Evolutionary conservation across 2,329 filamentous ascomycete species (phyloP).

Genomic region (Claviceps fusiformis): DNA sequence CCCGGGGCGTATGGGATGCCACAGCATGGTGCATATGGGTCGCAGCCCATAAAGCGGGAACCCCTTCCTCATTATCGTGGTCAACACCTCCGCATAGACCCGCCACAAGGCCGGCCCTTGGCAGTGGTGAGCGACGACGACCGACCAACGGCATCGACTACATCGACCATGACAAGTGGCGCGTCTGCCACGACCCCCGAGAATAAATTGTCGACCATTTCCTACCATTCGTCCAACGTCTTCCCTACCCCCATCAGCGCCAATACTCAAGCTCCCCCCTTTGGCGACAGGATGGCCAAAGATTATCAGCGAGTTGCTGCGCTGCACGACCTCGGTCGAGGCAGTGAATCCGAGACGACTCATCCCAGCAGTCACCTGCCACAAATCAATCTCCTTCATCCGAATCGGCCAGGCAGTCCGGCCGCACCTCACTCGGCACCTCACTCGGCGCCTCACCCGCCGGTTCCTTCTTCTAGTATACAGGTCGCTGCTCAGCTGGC

Average conservation of each 20-base stretch:
- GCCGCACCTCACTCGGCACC: slow-evolving; percentile 17
- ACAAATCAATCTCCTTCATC: slow-evolving; percentile 43
- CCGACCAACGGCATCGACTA: slow-evolving; percentile 43
- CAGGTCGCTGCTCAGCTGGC: slow-evolving; percentile 47
- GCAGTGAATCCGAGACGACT: slow-evolving; percentile 38
- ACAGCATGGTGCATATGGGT: slow-evolving; percentile 27
- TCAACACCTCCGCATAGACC: slow-evolving; percentile 48
- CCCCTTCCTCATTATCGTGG: slow-evolving; percentile 46
- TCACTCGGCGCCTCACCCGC: slow-evolving; percentile 19
- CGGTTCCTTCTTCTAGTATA: slow-evolving; percentile 23
- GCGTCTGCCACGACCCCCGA: slow-evolving; percentile 45
- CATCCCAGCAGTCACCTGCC: slow-evolving; percentile 38
- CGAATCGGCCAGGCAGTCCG: slow-evolving; percentile 35
- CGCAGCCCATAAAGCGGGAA: slow-evolving; percentile 37
- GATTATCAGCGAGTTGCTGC: slow-evolving; percentile 49
- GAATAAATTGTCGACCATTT: slow-evolving; percentile 46
- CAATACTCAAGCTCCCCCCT: slow-evolving; percentile 28
- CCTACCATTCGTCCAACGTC: slow-evolving; percentile 39
- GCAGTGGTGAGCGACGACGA: slow-evolving; percentile 43
- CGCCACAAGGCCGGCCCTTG: slow-evolving; percentile 43
- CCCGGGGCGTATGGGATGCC: slow-evolving; percentile 50
- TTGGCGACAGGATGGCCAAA: slow-evolving; percentile 37
- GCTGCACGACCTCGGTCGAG: slow-evolving; percentile 42
- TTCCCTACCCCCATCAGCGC: slow-evolving; percentile 53
- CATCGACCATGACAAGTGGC: slow-evolving; percentile 41